These are phyloP conservation scores for Hibiscus mutabilis DNA, from an alignment of 345 rosid genomes.

Conservation along the genomic window DNA sequence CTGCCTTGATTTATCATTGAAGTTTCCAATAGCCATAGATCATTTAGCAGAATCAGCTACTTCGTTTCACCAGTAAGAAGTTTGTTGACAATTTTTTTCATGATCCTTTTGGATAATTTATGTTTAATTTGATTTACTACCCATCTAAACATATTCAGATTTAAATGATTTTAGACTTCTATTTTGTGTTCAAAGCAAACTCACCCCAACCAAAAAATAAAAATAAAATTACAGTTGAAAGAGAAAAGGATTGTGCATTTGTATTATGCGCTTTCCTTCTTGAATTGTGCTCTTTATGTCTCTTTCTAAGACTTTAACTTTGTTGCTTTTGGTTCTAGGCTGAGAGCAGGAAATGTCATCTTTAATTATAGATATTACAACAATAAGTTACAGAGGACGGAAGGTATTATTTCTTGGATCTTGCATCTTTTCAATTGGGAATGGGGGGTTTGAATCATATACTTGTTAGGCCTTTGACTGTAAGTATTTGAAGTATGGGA, in stretches of 20 bases:
- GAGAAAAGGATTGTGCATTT: neutral
- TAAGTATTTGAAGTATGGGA: neutral
- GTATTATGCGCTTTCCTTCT: neutral
- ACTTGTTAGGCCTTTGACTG: neutral
- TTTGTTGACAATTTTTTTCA: neutral
- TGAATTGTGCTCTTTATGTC: neutral
- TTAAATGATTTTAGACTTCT: neutral
- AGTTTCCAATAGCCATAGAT: neutral
- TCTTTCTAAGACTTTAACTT: slow-evolving; percentile 4
- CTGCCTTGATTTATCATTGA: neutral
- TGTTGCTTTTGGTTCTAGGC: slow-evolving; percentile 42
- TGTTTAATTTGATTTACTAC: neutral
- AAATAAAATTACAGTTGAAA: neutral
- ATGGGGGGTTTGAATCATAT: neutral
- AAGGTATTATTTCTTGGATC: slow-evolving; percentile 48
- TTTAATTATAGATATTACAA: slow-evolving; percentile 87
- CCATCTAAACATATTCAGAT: neutral
- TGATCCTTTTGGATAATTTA: neutral
- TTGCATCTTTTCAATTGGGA: neutral
- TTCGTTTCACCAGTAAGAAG: neutral
- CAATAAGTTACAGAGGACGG: slow-evolving; percentile 82
- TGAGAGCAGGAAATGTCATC: slow-evolving; percentile 90
- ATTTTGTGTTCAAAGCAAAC: neutral
- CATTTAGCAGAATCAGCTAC: neutral
- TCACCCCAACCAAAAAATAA: neutral